Conservation (phyloP, 345 rosid species). For the Citrus australasica region DNA sequence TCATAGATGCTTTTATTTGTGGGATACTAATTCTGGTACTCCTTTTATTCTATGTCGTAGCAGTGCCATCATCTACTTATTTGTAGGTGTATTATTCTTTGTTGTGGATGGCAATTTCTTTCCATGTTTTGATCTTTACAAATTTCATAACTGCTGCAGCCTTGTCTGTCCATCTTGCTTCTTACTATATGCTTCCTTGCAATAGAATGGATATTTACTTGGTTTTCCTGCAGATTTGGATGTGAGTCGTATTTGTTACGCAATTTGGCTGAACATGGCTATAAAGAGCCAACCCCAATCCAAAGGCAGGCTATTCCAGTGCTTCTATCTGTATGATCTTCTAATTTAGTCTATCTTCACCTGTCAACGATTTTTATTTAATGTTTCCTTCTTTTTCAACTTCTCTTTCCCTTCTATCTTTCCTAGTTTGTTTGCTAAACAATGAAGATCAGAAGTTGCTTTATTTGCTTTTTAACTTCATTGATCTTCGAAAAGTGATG, state of each 20-base stretch:
- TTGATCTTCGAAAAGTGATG: not conserved
- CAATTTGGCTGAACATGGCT: slow-evolving; percentile 79
- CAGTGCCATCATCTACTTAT: not conserved
- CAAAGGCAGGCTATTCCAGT: slow-evolving; percentile 96
- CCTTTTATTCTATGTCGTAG: not conserved
- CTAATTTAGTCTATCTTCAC: slow-evolving; percentile 15
- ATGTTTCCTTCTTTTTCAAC: not conserved
- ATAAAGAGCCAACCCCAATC: slow-evolving; percentile 92
- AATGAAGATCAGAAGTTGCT: not conserved
- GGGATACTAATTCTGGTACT: not conserved
- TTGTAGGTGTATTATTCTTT: not conserved
- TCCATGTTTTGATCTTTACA: not conserved
- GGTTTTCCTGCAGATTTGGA: slow-evolving; percentile 45
- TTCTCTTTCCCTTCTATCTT: not conserved
- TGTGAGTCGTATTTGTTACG: slow-evolving; percentile 58
- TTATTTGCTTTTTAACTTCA: not conserved
- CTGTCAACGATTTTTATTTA: not conserved
- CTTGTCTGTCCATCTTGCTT: not conserved
- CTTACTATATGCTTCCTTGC: slow-evolving; percentile 2
- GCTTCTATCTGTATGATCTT: slow-evolving; percentile 71
- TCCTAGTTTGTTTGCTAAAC: not conserved
- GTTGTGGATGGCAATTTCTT: not conserved
- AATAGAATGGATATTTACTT: not conserved
- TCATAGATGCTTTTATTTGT: not conserved
- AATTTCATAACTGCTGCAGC: not conserved